Base-by-base conservation (phyloP, 2,329 filamentous ascomycete genomes). In the Neocatenulostroma microsporum region DNA sequence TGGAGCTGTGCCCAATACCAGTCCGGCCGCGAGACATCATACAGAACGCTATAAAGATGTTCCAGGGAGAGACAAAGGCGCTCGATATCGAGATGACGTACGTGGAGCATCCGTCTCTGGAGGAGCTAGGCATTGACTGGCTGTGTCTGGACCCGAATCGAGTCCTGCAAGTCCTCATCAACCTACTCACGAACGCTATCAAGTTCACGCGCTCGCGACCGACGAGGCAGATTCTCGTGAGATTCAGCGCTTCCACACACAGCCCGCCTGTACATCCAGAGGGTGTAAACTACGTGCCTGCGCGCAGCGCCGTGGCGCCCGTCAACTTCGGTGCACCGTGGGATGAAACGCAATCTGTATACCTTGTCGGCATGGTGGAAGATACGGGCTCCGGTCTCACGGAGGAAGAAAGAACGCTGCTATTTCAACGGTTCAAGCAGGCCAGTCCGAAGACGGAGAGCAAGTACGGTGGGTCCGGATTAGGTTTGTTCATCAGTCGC, bases 341-440 rank as follows among this genome's bases (percentile, higher is more conserved):
- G 58, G 55, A 53, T 5, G 47, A 49, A 13, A 58, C 58, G 13
- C 57, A 64, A 18, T 50, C 48, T 8, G 21, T 66, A 1, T 66
- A 58, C 46, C 46, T 68, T 4, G 63, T 64, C 54, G 54, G 66
- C 5, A 62, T 81, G 26, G 82, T 91, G 17, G 73, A 77, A 45
- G 84, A 91, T 50, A 87, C 83, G 0, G 84, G 84, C 1, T 77
- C 82, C 34, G 56, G 56, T 4, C 45, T 91, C 11, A 81, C 71
- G 3, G 69, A 76, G 3, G 73, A 80, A 38, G 83, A 87, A 53
- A 84, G 80, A 62, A 79, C 80, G 33, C 70, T 78, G 30, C 69
- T 91, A 0, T 91, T 89, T 59, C 76, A 85, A 48, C 74, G 82
- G 15, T 91, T 91, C 56, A 79, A 80, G 5, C 84, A 89, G 60